A percentile compares a stretch with the other conserved stretches of the same genome.
Evolutionary conservation across 2,329 filamentous ascomycete genomes (phyloP).

Genomic region (Tolypocladium capitatum): DNA sequence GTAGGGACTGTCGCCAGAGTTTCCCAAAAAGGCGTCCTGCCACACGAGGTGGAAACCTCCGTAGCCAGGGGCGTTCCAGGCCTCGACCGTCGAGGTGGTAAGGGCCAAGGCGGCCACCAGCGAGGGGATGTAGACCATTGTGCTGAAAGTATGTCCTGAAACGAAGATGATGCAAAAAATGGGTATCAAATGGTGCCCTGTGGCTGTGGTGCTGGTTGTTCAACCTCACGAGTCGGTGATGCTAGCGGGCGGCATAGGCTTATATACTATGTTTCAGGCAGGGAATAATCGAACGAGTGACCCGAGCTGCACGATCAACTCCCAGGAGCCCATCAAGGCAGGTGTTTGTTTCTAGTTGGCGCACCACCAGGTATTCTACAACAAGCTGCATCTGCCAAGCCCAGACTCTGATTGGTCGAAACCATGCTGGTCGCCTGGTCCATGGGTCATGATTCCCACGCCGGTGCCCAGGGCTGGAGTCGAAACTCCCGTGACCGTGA

Average conservation of each 20-base stretch:
- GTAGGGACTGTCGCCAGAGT: too few relatives aligned
- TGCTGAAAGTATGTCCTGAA: not conserved
- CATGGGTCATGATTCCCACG: conserved; percentile 1
- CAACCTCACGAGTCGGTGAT: too few relatives aligned
- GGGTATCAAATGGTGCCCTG: too few relatives aligned
- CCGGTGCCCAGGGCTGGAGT: conserved; percentile 1
- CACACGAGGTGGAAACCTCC: conserved; percentile 25
- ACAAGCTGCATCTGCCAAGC: too few relatives aligned
- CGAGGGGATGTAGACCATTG: conserved; percentile 11
- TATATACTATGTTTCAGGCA: not conserved
- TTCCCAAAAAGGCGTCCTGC: too few relatives aligned
- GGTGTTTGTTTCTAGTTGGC: not conserved
- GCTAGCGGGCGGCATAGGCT: not conserved
- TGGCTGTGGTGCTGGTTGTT: too few relatives aligned
- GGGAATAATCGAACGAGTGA: not conserved
- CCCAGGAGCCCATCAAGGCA: not conserved
- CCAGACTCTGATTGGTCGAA: not conserved
- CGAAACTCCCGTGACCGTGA: not conserved
- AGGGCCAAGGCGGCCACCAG: conserved; percentile 16
- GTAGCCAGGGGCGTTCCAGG: conserved; percentile 25
- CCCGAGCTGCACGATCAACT: too few relatives aligned
- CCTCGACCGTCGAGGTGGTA: conserved; percentile 17
- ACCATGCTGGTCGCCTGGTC: not conserved
- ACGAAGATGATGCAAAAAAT: not conserved
- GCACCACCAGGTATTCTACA: not conserved